A percentile compares a stretch with the other conserved stretches of the same genome.
These are phyloP conservation scores for Komagataella mondaviorum DNA, from an alignment of 805 yeast species.

Conservation along the genomic window DNA sequence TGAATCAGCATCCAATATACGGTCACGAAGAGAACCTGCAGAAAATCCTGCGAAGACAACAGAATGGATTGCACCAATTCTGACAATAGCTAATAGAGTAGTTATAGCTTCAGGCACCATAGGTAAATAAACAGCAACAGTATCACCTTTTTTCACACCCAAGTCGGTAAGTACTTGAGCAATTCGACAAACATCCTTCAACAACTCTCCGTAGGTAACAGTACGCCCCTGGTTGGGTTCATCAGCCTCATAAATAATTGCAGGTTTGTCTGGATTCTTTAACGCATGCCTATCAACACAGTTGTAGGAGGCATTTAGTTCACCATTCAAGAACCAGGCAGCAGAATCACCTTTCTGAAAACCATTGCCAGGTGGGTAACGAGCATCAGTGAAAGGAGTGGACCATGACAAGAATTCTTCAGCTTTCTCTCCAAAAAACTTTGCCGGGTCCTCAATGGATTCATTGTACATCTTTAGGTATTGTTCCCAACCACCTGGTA, in stretches of 20 bases:
- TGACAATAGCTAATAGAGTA: conserved; percentile 62
- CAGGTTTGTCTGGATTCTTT: conserved; percentile 55
- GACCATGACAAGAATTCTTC: conserved; percentile 36
- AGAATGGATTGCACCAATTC: conserved; percentile 78
- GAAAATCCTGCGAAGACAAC: conserved; percentile 82
- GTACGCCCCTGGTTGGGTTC: conserved; percentile 51
- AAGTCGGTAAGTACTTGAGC: conserved; percentile 53
- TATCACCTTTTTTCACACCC: conserved; percentile 72
- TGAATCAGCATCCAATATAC: conserved; percentile 61
- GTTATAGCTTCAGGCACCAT: conserved; percentile 75
- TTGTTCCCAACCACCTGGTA: conserved; percentile 29
- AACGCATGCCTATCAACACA: conserved; percentile 77
- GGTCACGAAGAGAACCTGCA: conserved; percentile 55
- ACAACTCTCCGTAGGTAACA: conserved; percentile 58
- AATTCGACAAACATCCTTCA: conserved; percentile 55
- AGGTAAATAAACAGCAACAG: conserved; percentile 78
- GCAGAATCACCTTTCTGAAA: conserved; percentile 35
- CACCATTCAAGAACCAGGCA: conserved; percentile 73
- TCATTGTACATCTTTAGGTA: conserved; percentile 38
- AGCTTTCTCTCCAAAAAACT: conserved; percentile 43
- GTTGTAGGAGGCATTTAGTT: conserved; percentile 68
- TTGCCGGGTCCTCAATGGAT: conserved; percentile 40
- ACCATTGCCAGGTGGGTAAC: conserved; percentile 29
- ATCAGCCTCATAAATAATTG: conserved; percentile 73
- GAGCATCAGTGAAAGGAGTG: conserved; percentile 32